These are phyloP conservation scores for Lentinula edodes DNA, from an alignment of 768 basidiomycete genomes.

Conservation along the genomic window DNA sequence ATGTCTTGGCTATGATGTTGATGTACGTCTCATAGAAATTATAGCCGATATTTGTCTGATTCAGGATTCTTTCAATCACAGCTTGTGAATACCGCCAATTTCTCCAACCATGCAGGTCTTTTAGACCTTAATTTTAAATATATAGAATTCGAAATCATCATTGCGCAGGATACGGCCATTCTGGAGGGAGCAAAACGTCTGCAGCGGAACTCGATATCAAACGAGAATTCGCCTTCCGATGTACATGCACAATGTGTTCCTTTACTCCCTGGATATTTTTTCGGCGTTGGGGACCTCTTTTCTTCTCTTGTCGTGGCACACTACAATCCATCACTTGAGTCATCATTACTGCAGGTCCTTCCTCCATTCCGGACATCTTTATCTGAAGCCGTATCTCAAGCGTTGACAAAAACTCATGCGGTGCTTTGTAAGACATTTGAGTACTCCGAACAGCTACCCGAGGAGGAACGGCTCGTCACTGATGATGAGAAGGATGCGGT, in stretches of 20 bases:
- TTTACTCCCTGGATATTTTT: constrained; percentile 85
- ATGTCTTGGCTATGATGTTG: constrained; percentile 92
- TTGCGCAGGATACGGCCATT: constrained; percentile 70
- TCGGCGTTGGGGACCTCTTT: constrained; percentile 96
- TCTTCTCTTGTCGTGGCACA: constrained; percentile 87
- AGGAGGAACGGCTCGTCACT: constrained; percentile 52
- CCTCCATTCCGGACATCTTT: constrained; percentile 29
- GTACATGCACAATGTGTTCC: constrained; percentile 74
- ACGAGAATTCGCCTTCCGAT: constrained; percentile 24
- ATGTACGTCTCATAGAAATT: constrained; percentile 40
- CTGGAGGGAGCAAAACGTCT: constrained; percentile 74
- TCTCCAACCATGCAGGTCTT: constrained; percentile 87
- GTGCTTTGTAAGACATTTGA: constrained; percentile 59
- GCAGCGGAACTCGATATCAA: constrained; percentile 62
- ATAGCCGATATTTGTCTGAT: background rate
- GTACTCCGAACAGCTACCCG: constrained; percentile 50
- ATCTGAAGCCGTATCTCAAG: constrained; percentile 57
- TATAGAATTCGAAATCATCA: background rate
- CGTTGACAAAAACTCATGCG: constrained; percentile 72
- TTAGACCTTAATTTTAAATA: background rate
- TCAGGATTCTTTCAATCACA: constrained; percentile 20
- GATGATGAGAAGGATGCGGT: constrained; percentile 73
- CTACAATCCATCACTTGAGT: constrained; percentile 35
- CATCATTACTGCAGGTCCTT: constrained; percentile 2
- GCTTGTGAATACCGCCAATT: constrained; percentile 91